Conservation (phyloP, 1,284 basidiomycete genomes). For the Cutaneotrichosporon curvatum region DNA sequence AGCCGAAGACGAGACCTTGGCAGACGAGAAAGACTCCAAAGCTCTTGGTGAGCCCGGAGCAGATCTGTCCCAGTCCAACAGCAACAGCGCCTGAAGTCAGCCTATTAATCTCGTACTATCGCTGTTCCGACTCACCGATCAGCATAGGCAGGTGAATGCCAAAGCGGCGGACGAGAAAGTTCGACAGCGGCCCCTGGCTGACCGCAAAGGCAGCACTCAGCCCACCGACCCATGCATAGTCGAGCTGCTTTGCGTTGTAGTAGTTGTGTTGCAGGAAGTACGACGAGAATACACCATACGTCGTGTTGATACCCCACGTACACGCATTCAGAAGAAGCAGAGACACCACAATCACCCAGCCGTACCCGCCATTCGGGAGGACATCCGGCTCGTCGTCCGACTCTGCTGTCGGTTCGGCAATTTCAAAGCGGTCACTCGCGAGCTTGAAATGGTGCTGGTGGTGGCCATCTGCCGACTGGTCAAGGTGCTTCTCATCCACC, state of each 20-base stretch:
- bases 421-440: too few species aligned
- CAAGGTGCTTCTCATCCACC: too few species aligned
- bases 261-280: constrained; percentile 46
- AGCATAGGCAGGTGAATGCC: constrained; percentile 41
- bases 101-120: too few species aligned
- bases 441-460: too few species aligned
- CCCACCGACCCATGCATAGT: constrained; percentile 48
- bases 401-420: neutral
- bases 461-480: too few species aligned
- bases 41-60: constrained; percentile 26
- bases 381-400: neutral
- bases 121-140: constrained; percentile 26
- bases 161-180: constrained; percentile 33
- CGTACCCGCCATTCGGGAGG: constrained; percentile 38
- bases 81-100: constrained; percentile 20
- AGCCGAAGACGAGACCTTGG: constrained; percentile 37
- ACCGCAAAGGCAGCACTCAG: constrained; percentile 41
- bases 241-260: constrained; percentile 42
- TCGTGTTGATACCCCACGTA: constrained; percentile 46
- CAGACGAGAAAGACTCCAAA: constrained; percentile 31
- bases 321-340: constrained; percentile 33
- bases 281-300: constrained; percentile 47
- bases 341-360: constrained; percentile 46
- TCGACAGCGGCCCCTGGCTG: constrained; percentile 42
- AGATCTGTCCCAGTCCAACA: constrained; percentile 31